Evolutionary conservation across 257 asterid species (phyloP).

Genomic region (Nemophila menziesii): DNA sequence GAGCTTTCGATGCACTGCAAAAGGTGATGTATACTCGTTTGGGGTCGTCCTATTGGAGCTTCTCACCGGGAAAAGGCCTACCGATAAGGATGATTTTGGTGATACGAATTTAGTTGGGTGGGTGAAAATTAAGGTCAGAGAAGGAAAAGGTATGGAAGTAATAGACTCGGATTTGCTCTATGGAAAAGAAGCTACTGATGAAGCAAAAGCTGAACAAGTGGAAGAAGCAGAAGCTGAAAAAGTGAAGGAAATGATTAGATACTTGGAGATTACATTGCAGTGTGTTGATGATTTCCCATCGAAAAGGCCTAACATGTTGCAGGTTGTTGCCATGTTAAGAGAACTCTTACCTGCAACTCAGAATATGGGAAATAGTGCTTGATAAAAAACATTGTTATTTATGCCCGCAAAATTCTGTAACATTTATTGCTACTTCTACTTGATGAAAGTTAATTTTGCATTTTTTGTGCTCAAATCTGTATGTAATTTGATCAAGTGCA

Average conservation of each 20-base stretch:
- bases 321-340: constrained; percentile 85
- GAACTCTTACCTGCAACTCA: constrained; percentile 45
- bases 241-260: constrained; percentile 85
- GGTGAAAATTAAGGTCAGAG: constrained; percentile 87
- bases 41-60: constrained; percentile 80
- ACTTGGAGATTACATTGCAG: constrained; percentile 62
- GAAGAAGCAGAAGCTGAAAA: constrained; percentile 43
- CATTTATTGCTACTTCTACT: constrained; percentile 5
- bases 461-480: neutral
- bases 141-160: constrained; percentile 83
- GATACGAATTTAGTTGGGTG: constrained; percentile 92
- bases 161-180: constrained; percentile 43
- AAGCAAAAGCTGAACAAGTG: too few relatives aligned
- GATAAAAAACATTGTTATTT: constrained; percentile 9
- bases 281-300: constrained; percentile 95
- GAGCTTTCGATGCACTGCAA: constrained; percentile 90
- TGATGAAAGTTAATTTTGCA: neutral
- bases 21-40: constrained; percentile 81
- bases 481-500: neutral
- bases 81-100: constrained; percentile 92
- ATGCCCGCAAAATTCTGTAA: constrained; percentile 7
- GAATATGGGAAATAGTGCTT: constrained; percentile 38
- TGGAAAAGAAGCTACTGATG: constrained; percentile 41
- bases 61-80: constrained; percentile 76
- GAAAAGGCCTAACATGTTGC: constrained; percentile 81